phyloP scores from a whole-genome alignment of 441 rosid genomes.

The Flueggea neowawraea region DNA sequence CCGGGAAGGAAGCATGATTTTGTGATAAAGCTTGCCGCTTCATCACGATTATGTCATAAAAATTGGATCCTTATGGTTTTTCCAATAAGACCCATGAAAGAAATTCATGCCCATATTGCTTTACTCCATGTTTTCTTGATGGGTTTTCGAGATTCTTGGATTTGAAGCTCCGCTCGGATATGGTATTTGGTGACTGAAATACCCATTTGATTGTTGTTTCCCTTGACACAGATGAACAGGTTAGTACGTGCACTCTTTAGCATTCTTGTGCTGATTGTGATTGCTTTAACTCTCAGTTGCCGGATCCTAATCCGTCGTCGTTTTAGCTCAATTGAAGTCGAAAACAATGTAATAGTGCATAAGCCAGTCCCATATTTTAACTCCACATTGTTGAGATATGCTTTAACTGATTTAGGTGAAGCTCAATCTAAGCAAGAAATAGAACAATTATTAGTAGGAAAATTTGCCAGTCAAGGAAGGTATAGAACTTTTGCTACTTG shows the following conservation, averaged over 20 bases:
- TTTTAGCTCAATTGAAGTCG: slow-evolving; percentile 34
- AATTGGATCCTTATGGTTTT: too few relatives aligned
- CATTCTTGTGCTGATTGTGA: slow-evolving; percentile 47
- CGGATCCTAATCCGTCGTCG: slow-evolving; percentile 45
- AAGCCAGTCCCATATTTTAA: slow-evolving; percentile 36
- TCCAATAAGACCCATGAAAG: too few relatives aligned
- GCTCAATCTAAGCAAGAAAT: slow-evolving; percentile 51
- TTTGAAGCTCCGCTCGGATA: too few relatives aligned
- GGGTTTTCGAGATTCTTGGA: too few relatives aligned
- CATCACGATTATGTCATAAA: too few relatives aligned
- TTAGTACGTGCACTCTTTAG: slow-evolving; percentile 67
- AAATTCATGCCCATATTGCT: too few relatives aligned
- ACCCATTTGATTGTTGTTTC: too few relatives aligned
- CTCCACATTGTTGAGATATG: slow-evolving; percentile 62
- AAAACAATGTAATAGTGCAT: slow-evolving; percentile 15
- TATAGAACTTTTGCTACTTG: slow-evolving; percentile 34
- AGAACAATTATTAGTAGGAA: slow-evolving; percentile 59
- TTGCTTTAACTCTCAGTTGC: slow-evolving; percentile 54
- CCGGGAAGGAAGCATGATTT: too few relatives aligned
- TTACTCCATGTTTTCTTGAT: too few relatives aligned
- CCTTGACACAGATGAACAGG: slow-evolving; percentile 48
- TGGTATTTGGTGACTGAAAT: too few relatives aligned
- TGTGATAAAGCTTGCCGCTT: too few relatives aligned
- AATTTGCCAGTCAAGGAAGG: slow-evolving; percentile 36
- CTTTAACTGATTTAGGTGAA: slow-evolving; percentile 62